A percentile compares a stretch with the other conserved stretches of the same genome.
These are phyloP conservation scores for Quillaja saponaria DNA, from an alignment of 306 rosid genomes.

Conservation along the genomic window DNA sequence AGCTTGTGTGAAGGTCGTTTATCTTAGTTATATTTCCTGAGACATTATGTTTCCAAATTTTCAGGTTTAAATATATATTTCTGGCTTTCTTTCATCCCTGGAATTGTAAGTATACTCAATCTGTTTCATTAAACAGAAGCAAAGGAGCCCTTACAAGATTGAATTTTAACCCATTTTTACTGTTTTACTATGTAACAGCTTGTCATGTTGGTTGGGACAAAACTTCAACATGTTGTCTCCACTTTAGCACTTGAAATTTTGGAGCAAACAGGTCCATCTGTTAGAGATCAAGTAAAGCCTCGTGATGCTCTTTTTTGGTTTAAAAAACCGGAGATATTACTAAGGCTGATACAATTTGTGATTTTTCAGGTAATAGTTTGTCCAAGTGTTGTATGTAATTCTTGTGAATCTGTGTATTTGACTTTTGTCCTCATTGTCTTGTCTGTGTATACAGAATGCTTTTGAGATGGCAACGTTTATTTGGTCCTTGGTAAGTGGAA, in stretches of 20 bases:
- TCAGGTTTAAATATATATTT: constrained; percentile 87
- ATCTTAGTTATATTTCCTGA: constrained; percentile 28
- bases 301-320: constrained; percentile 89
- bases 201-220: constrained; percentile 93
- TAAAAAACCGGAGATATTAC: constrained; percentile 69
- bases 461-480: constrained; percentile 95
- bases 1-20: neutral
- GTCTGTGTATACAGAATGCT: constrained; percentile 65
- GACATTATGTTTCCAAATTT: constrained; percentile 28
- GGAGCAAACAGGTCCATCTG: constrained; percentile 61
- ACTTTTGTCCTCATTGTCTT: constrained; percentile 27
- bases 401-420: neutral
- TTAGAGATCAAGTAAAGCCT: constrained; percentile 76
- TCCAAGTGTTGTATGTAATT: constrained; percentile 4
- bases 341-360: constrained; percentile 88
- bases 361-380: constrained; percentile 75
- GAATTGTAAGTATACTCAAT: constrained; percentile 60
- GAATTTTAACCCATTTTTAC: constrained; percentile 20
- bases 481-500: constrained; percentile 81
- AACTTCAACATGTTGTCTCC: constrained; percentile 95
- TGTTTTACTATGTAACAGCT: constrained; percentile 53
- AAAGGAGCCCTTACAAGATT: constrained; percentile 10
- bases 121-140: constrained; percentile 24
- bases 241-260: constrained; percentile 81
- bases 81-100: constrained; percentile 98